Conservation (phyloP, 2,329 filamentous ascomycete genomes). For the Elsinoe arachidis region DNA sequence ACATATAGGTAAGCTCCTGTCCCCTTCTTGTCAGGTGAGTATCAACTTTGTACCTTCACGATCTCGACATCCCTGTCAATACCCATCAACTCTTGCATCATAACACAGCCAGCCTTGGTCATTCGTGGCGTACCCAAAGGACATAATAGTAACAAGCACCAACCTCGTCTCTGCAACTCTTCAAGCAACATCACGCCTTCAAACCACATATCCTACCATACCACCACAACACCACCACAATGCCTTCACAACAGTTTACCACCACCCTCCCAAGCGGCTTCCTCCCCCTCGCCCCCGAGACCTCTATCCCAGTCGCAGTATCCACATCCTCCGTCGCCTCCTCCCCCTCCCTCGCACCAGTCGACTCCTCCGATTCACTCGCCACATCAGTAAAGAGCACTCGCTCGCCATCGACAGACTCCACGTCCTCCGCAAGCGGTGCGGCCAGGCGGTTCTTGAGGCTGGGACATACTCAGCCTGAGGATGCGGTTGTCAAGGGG, state of each 20-base stretch:
- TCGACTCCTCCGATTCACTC: conserved; percentile 2
- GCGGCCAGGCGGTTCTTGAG: conserved; percentile 3
- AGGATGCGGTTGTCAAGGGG: neutral
- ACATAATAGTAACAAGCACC: neutral
- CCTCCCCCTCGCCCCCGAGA: conserved; percentile 11
- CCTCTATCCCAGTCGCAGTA: neutral
- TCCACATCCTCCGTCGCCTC: neutral
- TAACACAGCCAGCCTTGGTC: too few species aligned
- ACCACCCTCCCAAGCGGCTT: conserved; percentile 4
- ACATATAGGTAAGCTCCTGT: conserved; percentile 1
- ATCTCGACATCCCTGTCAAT: neutral
- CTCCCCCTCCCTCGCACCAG: neutral
- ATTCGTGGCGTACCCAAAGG: too few species aligned
- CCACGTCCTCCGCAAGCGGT: neutral
- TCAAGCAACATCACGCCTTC: neutral
- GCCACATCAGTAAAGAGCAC: neutral
- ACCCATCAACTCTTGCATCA: too few species aligned
- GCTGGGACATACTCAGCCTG: conserved; percentile 8
- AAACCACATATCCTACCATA: neutral
- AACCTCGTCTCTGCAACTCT: neutral
- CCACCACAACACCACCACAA: neutral
- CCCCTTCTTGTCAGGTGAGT: neutral
- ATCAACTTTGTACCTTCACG: neutral
- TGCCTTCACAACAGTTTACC: neutral
- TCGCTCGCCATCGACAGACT: conserved; percentile 8